Base-by-base conservation (phyloP, 345 rosid genomes). In the Ceriops decandra region DNA sequence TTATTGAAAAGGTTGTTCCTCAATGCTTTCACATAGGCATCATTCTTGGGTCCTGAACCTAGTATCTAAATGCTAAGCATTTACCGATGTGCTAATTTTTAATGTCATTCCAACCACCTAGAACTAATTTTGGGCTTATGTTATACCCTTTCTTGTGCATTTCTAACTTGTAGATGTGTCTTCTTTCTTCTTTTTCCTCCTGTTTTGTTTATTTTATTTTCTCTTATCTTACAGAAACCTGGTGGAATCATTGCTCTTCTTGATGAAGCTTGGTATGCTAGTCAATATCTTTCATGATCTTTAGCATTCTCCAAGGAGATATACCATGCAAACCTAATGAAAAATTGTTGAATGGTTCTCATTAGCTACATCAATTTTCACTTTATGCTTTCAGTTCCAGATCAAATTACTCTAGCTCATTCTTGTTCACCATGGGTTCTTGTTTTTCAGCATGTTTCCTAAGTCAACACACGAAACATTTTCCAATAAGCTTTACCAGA, bases 391-490 rank as follows among this genome's bases (percentile, higher is more conserved):
- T 27, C 38, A 31, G 57, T 31, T 27, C 35, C 31, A 51, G 72
- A 36, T 60, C 32, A 59, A 30, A 17, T 38, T 72, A 6, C 53
- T 35, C 67, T 65, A 35, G 74, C 27, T 73, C 56, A 46, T 62
- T 62, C 8, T 58, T 68, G 49, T 72, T 76, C 52, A 65, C 20
- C 30, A 35, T 60, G 30, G 19, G 38, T 53, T 68, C 20, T 22
- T 74, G 1, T 52, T 73, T 70, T 84, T 66, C 88, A 93, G 99
- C 76, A 93, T 93, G 99, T 93, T 93, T 75, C 99, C 99, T 8
- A 93, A 93, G 83, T 93, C 99, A 67, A 93, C 99, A 5, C 99
- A 93, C 38, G 97, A 93, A 78, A 93, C 97, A 63, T 93, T 93
- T 79, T 71, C 97, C 1, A 89, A 91, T 71, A 93, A 88, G 88